Evolutionary conservation across 2,329 filamentous ascomycete species (phyloP).

Genomic region (Colletotrichum brevisporum): DNA sequence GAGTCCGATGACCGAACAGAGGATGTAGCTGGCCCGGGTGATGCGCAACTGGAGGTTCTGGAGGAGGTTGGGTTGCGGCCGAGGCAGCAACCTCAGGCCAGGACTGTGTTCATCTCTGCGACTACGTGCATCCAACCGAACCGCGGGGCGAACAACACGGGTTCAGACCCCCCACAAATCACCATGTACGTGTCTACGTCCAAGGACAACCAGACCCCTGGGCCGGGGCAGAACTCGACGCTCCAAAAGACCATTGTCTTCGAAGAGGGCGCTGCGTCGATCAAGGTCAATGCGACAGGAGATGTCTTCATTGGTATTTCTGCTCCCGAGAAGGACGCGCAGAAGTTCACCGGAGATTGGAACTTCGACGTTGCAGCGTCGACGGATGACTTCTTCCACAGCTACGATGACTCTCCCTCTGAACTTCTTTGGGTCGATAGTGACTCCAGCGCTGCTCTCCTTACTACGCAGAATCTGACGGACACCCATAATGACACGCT

Average conservation of each 20-base stretch:
- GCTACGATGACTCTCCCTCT: conserved; percentile 65
- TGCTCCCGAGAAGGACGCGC: conserved; percentile 74
- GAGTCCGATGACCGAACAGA: conserved; percentile 42
- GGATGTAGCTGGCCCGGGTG: conserved; percentile 41
- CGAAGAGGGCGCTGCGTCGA: conserved; percentile 77
- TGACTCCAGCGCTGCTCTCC: conserved; percentile 82
- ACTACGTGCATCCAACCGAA: conserved; percentile 88
- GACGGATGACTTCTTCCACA: conserved; percentile 83
- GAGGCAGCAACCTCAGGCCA: conserved; percentile 50
- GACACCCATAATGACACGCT: conserved; percentile 62
- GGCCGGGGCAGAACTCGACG: conserved; percentile 66
- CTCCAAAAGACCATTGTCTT: conserved; percentile 67
- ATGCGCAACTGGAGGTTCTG: conserved; percentile 40
- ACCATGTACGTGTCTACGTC: conserved; percentile 82
- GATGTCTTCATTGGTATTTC: conserved; percentile 84
- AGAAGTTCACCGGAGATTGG: conserved; percentile 76
- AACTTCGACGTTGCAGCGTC: conserved; percentile 88
- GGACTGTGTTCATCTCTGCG: conserved; percentile 82
- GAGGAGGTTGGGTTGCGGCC: conserved; percentile 39
- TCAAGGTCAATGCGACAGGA: conserved; percentile 71
- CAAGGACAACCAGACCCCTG: conserved; percentile 74
- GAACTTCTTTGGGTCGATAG: conserved; percentile 87
- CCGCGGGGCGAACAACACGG: conserved; percentile 61
- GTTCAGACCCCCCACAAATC: conserved; percentile 76
- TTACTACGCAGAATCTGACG: conserved; percentile 84